Percentiles rank a stretch among this genome's conserved stretches.
Conservation (phyloP, 2,329 filamentous ascomycete genomes). For the Cryphonectria carpinicola region DNA sequence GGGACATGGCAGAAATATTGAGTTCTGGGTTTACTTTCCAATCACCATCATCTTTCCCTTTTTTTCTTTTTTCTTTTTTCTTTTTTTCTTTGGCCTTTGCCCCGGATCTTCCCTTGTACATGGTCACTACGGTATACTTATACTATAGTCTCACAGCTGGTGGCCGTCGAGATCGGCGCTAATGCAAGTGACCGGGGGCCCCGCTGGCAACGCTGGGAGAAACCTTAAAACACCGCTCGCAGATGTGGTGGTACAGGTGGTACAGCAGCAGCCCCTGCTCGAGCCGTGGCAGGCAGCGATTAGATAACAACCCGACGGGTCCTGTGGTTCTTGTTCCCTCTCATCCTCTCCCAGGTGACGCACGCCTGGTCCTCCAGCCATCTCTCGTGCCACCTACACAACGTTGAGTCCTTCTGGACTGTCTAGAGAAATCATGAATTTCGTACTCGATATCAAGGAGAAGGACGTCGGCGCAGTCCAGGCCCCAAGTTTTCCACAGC, state of each 20-base stretch:
- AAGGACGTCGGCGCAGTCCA: slow-evolving; percentile 63
- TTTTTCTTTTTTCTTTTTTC: too few species aligned
- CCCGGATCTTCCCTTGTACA: background rate
- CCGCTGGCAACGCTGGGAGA: slow-evolving; percentile 19
- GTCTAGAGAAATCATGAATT: slow-evolving; percentile 36
- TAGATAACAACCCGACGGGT: slow-evolving; percentile 16
- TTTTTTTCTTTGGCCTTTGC: background rate
- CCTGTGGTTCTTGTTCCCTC: too few species aligned
- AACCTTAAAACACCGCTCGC: slow-evolving; percentile 18
- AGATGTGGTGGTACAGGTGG: too few species aligned
- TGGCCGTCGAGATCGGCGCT: slow-evolving; percentile 27
- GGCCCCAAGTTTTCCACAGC: slow-evolving; percentile 65
- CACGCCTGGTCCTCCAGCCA: background rate
- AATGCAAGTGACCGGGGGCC: slow-evolving; percentile 26
- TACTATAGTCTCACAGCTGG: background rate
- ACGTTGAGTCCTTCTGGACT: background rate
- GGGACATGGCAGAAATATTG: background rate
- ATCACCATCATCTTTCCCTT: background rate
- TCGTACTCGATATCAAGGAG: slow-evolving; percentile 78
- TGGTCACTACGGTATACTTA: background rate
- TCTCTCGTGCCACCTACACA: background rate
- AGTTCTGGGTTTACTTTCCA: background rate
- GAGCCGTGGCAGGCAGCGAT: slow-evolving; percentile 13
- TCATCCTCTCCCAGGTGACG: background rate
- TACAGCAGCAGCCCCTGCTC: background rate